Percentiles rank a stretch among this genome's conserved stretches.
Conservation (phyloP, 2,329 filamentous ascomycete species). For the Calonectria montana region DNA sequence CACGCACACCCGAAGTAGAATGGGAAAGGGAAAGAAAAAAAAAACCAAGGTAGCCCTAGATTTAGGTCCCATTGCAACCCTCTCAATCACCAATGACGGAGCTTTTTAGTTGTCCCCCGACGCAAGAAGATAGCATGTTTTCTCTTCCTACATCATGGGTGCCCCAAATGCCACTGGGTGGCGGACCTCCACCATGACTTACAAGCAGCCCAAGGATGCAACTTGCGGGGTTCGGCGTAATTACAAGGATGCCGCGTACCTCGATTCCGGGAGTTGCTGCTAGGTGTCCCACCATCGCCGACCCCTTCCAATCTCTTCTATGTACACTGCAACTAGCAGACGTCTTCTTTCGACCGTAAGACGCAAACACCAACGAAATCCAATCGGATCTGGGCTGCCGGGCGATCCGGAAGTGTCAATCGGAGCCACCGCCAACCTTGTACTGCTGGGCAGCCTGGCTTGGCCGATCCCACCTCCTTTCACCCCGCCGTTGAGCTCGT, state of each 20-base stretch:
- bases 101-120: neutral
- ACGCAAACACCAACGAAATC: neutral
- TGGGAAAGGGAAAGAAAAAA: neutral
- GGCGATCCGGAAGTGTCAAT: constrained; percentile 2
- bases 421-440: neutral
- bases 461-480: neutral
- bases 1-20: neutral
- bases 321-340: neutral
- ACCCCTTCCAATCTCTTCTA: neutral
- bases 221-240: constrained; percentile 12
- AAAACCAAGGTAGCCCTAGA: neutral
- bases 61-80: neutral
- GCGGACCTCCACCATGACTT: neutral
- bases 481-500: neutral
- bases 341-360: neutral
- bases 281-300: neutral
- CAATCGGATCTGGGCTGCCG: neutral
- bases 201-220: constrained; percentile 7
- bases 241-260: neutral
- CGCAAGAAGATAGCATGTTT: neutral
- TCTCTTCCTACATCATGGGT: neutral
- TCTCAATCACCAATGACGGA: neutral
- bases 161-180: neutral
- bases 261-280: neutral
- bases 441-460: neutral